Conservation (phyloP, 1,284 basidiomycete genomes). For the Puccinia polysora region DNA sequence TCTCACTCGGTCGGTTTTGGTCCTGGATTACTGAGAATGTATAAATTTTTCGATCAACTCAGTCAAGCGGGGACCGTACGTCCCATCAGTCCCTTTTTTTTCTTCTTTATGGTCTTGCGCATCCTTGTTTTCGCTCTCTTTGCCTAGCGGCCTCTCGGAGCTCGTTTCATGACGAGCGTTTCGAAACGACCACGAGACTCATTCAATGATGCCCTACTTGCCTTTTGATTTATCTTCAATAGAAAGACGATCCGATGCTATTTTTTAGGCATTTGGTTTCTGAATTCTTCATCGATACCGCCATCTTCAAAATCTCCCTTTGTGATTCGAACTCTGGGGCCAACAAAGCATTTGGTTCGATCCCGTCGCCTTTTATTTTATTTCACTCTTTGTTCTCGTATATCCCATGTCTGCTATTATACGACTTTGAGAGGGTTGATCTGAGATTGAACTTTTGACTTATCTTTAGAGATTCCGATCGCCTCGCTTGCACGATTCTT, state of each 20-base stretch:
- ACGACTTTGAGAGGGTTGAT: background rate
- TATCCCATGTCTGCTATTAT: background rate
- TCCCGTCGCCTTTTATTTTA: background rate
- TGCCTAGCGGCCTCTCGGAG: too few species aligned
- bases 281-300: constrained; percentile 35
- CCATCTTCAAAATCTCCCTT: constrained; percentile 35
- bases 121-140: background rate
- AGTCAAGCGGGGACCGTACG: constrained; percentile 14
- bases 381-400: background rate
- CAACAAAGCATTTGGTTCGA: constrained; percentile 40
- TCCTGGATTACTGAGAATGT: constrained; percentile 24
- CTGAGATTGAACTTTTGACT: background rate
- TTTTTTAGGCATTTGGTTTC: constrained; percentile 21
- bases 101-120: background rate
- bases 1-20: background rate
- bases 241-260: constrained; percentile 25
- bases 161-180: too few species aligned
- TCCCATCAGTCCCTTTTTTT: background rate
- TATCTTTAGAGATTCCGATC: constrained; percentile 27
- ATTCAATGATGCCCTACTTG: constrained; percentile 1
- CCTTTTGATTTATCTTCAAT: background rate
- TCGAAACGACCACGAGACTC: too few species aligned
- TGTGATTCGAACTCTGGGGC: constrained; percentile 33
- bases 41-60: constrained; percentile 38
- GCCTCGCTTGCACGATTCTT: constrained; percentile 32